Conservation (phyloP, 305 asterid genomes). For the Petunia hybrid region DNA sequence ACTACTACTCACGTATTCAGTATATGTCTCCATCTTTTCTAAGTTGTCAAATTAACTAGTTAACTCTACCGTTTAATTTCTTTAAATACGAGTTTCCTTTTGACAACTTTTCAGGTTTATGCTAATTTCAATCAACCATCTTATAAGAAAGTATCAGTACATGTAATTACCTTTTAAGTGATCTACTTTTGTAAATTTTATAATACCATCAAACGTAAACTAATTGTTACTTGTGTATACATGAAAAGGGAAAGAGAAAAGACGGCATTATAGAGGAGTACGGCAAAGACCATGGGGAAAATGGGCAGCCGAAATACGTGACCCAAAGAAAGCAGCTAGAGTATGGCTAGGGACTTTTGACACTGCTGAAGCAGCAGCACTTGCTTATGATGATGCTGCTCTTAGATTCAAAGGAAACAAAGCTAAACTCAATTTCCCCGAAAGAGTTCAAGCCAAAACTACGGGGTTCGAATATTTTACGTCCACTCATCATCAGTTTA, state of each 20-base stretch:
- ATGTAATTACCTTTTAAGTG: too few relatives aligned
- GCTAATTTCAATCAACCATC: too few relatives aligned
- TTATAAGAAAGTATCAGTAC: too few relatives aligned
- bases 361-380: slow-evolving; percentile 82
- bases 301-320: slow-evolving; percentile 95
- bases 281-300: slow-evolving; percentile 93
- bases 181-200: too few relatives aligned
- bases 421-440: slow-evolving; percentile 91
- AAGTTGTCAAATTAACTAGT: neutral
- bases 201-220: too few relatives aligned
- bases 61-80: too few relatives aligned
- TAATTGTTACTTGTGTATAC: neutral
- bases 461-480: slow-evolving; percentile 47
- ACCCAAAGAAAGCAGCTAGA: slow-evolving; percentile 84
- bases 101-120: too few relatives aligned
- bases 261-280: slow-evolving; percentile 85
- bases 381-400: slow-evolving; percentile 88
- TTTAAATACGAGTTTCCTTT: too few relatives aligned
- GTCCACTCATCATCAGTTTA: slow-evolving; percentile 34
- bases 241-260: slow-evolving; percentile 49
- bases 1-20: neutral
- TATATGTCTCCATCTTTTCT: neutral
- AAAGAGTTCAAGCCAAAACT: slow-evolving; percentile 61
- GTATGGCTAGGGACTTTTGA: slow-evolving; percentile 94
- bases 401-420: slow-evolving; percentile 86